Evolutionary conservation across 2,329 filamentous ascomycete species (phyloP), one percentile per base, ranked within the genome.

Genomic region (Leptographium flavum): DNA sequence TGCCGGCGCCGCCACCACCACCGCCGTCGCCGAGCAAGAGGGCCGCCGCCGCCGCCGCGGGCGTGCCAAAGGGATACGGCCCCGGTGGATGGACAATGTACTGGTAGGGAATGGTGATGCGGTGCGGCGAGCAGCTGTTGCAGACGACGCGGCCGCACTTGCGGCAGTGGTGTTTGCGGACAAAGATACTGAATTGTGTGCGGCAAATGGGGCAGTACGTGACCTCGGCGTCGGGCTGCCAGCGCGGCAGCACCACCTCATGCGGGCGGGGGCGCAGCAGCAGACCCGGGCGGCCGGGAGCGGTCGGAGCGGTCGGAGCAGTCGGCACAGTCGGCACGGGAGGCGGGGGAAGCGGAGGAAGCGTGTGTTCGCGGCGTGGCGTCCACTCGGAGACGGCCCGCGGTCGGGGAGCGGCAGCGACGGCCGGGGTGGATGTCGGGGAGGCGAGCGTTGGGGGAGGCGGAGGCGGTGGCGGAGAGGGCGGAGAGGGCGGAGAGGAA

Each of bases 121-220:
- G 78, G 61, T 96, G 90, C 4, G 90, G 90, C 3, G 90, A 95
- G 65, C 90, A 96, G 19, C 78, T 71, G 47, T 81, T 79, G 62
- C 90, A 96, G 22, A 96, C 90, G 9, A 96, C 88, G 49, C 87
- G 73, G 39, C 90, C 90, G 59, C 90, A 96, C 74, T 94, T 95
- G 53, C 88, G 77, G 70, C 90, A 96, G 59, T 96, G 90, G 64
- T 96, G 90, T 59, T 93, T 93, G 50, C 90, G 74, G 57, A 86
- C 80, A 65, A 87, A 86, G 54, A 94, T 82, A 58, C 76, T 84
- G 58, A 96, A 96, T 40, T 79, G 75, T 1, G 74, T 75, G 43
- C 70, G 68, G 58, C 90, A 96, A 47, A 95, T 94, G 2, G 87
- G 86, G 59, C 90, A 96, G 50, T 79, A 73, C 2, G 79, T 77